Evolutionary conservation across 1,139 yeast genomes (phyloP), one percentile per base, ranked within the genome.

Genomic region (Taiozyma onychis): DNA sequence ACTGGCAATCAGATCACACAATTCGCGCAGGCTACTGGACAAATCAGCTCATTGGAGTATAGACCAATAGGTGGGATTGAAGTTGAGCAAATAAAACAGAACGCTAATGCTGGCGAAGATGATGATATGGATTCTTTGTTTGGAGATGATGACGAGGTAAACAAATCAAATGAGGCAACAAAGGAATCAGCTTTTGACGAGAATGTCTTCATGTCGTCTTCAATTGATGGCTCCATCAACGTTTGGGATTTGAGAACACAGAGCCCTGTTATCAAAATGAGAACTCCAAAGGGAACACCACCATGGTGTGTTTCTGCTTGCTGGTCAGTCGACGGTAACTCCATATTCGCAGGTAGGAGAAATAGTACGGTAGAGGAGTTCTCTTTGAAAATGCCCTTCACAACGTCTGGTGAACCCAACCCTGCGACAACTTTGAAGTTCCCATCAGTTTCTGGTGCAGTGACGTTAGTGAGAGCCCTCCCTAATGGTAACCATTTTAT

Each of bases 301-400:
- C 99, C 99, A 0, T 93, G 98, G 98, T 86, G 96, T 67, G 84
- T 87, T 78, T 79, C 89, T n/a, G 83, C 96, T 0, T 80, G 89
- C 48, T 95, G 98, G 98, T 85, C 96, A 6, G 74, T 76, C 50
- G 84, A 85, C 60, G 99, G 99, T 9, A 84, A 88, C 52, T 75
- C 73, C 45, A 76, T 91, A 14, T 93, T 77, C 61, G 90, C 84
- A 4, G 99, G 99, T 1, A 77, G 99, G 56, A 78, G 99, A 65
- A 93, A 91, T 65, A 85, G 95, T 44, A 76, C 85, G 0, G 90
- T 91, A 5, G 98, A 93, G 58, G 96, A 89, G 65, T 84, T 83
- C 54, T 89, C 90, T 44, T 62, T 93, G 16, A 79, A 84, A 46
- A 80, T 78, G 77, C 81, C 86, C 44, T 66, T 45, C 41, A 54